phyloP scores from a whole-genome alignment of 169 alveolate genomes.

The Plasmodium cynomolgi region DNA sequence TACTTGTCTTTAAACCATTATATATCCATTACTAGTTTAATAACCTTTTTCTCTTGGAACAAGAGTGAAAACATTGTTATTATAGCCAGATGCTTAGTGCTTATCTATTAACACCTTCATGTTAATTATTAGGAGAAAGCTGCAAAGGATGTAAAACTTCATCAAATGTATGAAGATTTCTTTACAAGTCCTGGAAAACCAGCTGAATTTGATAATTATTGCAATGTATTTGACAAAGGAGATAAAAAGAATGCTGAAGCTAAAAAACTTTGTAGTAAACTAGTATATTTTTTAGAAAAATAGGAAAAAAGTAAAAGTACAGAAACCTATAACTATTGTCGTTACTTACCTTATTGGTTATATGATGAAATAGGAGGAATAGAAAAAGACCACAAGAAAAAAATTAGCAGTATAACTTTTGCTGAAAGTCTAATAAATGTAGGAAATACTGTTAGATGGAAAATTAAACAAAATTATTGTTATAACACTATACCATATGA shows the following conservation, averaged over 20 bases:
- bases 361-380: background rate
- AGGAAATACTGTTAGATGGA: background rate
- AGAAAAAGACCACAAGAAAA: background rate
- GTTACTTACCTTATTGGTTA: background rate
- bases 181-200: background rate
- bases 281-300: background rate
- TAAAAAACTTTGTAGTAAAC: background rate
- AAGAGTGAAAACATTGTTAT: background rate
- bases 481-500: background rate
- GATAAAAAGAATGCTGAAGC: background rate
- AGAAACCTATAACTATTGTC: background rate
- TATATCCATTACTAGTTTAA: too few relatives aligned
- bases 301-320: too few relatives aligned
- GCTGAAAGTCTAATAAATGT: background rate
- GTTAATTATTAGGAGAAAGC: background rate
- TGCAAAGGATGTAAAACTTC: background rate
- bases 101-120: background rate
- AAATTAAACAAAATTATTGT: background rate
- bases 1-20: background rate
- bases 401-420: background rate
- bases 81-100: background rate
- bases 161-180: background rate
- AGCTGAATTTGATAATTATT: too few relatives aligned
- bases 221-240: background rate
- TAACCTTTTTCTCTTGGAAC: background rate